Evolutionary conservation across 2,329 filamentous ascomycete genomes (phyloP).

Genomic region (Colletotrichum ledebouriae): DNA sequence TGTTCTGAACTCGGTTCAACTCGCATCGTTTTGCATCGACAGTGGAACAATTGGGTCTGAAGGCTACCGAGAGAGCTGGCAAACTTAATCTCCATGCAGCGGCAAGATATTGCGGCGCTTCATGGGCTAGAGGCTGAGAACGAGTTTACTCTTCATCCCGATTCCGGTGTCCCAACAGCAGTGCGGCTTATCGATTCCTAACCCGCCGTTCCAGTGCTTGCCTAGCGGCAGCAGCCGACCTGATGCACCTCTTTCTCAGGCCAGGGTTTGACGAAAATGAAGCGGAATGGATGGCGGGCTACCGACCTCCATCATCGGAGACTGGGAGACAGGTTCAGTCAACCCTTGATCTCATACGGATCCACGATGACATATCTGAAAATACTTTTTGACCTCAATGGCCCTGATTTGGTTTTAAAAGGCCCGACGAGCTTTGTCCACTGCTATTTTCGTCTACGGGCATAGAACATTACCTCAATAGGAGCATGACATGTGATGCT

Average conservation of each 20-base stretch:
- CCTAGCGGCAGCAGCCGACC: conserved; percentile 27
- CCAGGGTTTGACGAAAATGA: conserved; percentile 39
- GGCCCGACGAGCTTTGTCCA: conserved; percentile 39
- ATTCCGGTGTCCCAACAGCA: conserved; percentile 24
- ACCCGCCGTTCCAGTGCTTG: conserved; percentile 3
- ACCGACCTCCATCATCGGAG: conserved; percentile 41
- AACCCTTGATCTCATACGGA: conserved; percentile 15
- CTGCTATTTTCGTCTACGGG: conserved; percentile 25
- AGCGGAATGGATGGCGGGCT: conserved; percentile 34
- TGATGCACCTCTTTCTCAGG: conserved; percentile 6
- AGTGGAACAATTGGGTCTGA: conserved; percentile 26
- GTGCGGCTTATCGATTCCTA: conserved; percentile 20
- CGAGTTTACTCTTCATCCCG: conserved; percentile 11
- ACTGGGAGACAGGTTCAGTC: conserved; percentile 28
- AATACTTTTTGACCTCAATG: conserved; percentile 17
- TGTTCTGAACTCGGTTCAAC: conserved; percentile 32
- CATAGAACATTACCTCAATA: conserved; percentile 16
- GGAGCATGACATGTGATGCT: conserved; percentile 35
- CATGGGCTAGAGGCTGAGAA: conserved; percentile 22
- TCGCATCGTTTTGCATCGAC: conserved; percentile 16
- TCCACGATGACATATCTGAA: conserved; percentile 15
- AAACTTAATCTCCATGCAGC: conserved; percentile 5
- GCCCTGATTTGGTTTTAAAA: conserved; percentile 8
- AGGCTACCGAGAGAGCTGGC: conserved; percentile 16
- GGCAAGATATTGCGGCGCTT: conserved; percentile 1